Base-by-base conservation (phyloP, 441 rosid genomes). In the Populus trichocarpa region DNA sequence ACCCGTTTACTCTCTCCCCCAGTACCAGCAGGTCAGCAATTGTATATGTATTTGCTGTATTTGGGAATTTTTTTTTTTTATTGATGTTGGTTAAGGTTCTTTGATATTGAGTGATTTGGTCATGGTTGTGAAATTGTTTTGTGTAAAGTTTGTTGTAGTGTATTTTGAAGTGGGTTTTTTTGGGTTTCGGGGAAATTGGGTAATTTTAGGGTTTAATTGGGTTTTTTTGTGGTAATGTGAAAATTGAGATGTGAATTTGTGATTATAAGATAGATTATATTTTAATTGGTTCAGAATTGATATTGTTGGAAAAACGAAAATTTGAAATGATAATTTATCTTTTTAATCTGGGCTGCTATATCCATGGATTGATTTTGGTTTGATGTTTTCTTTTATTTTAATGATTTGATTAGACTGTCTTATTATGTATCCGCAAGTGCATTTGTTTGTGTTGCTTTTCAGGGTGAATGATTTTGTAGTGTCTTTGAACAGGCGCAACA, bases 1-100 rank as follows among this genome's bases (percentile, higher is more conserved):
- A 1, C 87, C 92, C 66, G 88, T 87, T 8, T 93, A 93, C 79
- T 50, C 96, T 25, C 83, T 89, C 65, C 99, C 99, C 61, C 98
- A 95, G 83, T 95, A 83, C 83, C 97, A 92, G 68, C 95, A 96
- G 97, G 98, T 91, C 25, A 64, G 74, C 61, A 12, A 46, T 68
- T 2, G 8, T 11, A 14, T 33, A 46, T 16, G 3, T 65, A 1
- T 1, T 1, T 23, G 3, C 13, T n/a, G 12, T 22, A 12, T 26
- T 10, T 26, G 25, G 32, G 35, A 75, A 25, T n/a, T 30, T 59
- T 30, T 53, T 67, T 75, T 14, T 12, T 38, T 0, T 22, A 42
- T 3, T 69, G 32, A 23, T 65, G 69, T 59, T 9, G 3, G 11
- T 67, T 67, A 20, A 4, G 65, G 76, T 42, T 78, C 72, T 42